phyloP scores from a whole-genome alignment of 176 grass and related monocot genomes.

The Oryza punctata region DNA sequence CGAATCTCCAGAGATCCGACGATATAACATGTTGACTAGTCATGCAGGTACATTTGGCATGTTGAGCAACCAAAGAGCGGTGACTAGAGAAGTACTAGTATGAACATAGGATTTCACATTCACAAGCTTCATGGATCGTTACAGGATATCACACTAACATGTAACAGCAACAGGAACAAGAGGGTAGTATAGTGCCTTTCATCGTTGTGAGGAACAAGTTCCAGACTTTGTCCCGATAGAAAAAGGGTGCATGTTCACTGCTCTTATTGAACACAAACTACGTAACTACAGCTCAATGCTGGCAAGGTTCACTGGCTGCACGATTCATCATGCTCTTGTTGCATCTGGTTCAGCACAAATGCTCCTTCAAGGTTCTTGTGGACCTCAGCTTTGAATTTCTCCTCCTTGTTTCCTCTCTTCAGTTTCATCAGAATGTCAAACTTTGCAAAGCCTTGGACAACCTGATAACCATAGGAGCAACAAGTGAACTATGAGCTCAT shows the following conservation, averaged over 20 bases:
- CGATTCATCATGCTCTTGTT: slow-evolving; percentile 56
- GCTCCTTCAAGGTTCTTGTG: slow-evolving; percentile 82
- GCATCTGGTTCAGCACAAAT: slow-evolving; percentile 77
- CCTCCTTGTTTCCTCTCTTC: slow-evolving; percentile 85
- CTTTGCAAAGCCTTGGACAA: slow-evolving; percentile 65
- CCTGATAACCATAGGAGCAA: slow-evolving; percentile 42
- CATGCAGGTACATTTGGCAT: too few relatives aligned
- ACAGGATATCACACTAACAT: slow-evolving; percentile 1
- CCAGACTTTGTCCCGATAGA: neutral
- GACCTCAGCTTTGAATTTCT: slow-evolving; percentile 86
- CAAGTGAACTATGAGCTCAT: neutral
- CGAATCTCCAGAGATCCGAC: too few relatives aligned
- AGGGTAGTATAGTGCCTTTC: neutral
- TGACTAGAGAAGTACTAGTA: neutral
- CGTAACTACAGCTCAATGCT: neutral
- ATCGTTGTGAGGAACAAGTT: neutral
- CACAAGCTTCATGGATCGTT: neutral
- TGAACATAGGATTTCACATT: neutral
- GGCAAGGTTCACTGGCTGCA: slow-evolving; percentile 43
- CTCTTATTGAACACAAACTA: slow-evolving; percentile 34
- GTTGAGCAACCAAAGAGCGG: neutral
- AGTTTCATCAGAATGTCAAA: slow-evolving; percentile 88
- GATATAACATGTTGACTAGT: too few relatives aligned
- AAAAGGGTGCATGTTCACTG: neutral
- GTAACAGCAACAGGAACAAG: neutral